Percentiles rank a stretch among this genome's conserved stretches.
phyloP scores from a whole-genome alignment of 2,329 filamentous ascomycete genomes.

The Monilinia aucupariae region DNA sequence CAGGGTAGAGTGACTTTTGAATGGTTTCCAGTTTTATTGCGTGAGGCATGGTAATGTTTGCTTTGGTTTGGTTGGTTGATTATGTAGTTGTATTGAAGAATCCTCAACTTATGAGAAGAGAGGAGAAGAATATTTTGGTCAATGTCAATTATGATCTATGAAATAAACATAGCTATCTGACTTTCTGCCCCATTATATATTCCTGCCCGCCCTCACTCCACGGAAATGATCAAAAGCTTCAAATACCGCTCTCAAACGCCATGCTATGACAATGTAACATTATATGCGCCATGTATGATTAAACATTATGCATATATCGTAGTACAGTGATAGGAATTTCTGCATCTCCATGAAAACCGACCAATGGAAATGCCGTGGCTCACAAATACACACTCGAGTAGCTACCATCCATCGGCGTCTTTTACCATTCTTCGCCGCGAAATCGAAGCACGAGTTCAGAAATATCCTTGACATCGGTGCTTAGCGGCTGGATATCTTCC shows the following conservation, averaged over 20 bases:
- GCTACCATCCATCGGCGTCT: not conserved
- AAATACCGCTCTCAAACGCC: not conserved
- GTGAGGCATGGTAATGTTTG: constrained; percentile 1
- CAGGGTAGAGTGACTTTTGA: not conserved
- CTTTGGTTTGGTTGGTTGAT: not conserved
- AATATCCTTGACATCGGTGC: not conserved
- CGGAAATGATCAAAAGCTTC: constrained; percentile 6
- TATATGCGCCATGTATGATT: not conserved
- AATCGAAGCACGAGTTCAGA: not conserved
- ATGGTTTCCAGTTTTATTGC: not conserved
- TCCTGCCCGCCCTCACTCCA: not conserved
- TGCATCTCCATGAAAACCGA: not conserved
- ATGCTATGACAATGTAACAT: not conserved
- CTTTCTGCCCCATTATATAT: not conserved
- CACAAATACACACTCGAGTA: not conserved
- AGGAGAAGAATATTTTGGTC: not conserved
- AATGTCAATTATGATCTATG: not conserved
- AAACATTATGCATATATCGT: not conserved
- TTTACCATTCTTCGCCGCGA: not conserved
- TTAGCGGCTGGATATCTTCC: not conserved
- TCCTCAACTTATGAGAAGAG: not conserved
- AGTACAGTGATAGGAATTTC: not conserved
- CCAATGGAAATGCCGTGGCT: constrained; percentile 1
- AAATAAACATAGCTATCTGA: not conserved
- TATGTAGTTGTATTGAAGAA: not conserved